A percentile compares a stretch with the other conserved stretches of the same genome.
phyloP scores from a whole-genome alignment of 148 eudicot genomes.

The Pharnaceum exiguum region DNA sequence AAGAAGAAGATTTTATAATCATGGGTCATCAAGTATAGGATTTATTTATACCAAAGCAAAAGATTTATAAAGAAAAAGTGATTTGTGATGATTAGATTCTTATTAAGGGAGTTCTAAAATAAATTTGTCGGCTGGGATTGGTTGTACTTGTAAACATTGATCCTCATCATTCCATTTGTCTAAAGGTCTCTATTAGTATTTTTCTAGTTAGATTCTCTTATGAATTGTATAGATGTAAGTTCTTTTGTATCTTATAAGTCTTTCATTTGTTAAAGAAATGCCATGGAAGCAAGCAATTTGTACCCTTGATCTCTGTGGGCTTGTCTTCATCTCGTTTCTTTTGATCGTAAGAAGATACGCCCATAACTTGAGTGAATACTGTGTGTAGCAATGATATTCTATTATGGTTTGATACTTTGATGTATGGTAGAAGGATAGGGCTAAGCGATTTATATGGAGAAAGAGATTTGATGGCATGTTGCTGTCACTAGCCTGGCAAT shows the following conservation, averaged over 20 bases:
- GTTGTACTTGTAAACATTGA: constrained; percentile 28
- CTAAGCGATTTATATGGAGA: no score
- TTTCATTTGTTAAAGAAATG: constrained; percentile 8
- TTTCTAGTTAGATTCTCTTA: constrained; percentile 16
- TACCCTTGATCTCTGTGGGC: not conserved
- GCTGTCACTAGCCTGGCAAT: no score
- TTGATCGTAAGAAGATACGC: not conserved
- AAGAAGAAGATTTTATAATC: constrained; percentile 11
- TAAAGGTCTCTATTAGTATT: constrained; percentile 13
- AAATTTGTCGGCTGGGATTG: constrained; percentile 8
- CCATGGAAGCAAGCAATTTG: constrained; percentile 14
- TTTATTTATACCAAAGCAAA: constrained; percentile 29
- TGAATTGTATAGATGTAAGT: constrained; percentile 17
- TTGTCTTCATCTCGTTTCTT: no score
- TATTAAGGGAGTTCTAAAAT: constrained; percentile 14
- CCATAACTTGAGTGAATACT: constrained; percentile 13
- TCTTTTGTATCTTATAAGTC: constrained; percentile 14
- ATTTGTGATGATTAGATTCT: constrained; percentile 37
- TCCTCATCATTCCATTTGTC: constrained; percentile 19
- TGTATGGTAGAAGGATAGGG: no score
- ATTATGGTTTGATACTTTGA: no score
- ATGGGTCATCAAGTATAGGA: constrained; percentile 21
- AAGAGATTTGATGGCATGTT: no score
- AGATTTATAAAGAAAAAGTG: constrained; percentile 18
- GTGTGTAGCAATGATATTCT: no score